Percentiles rank a stretch among this genome's conserved stretches.
These are phyloP conservation scores for Cardamine resedifolia DNA, from an alignment of 345 rosid species.

Conservation along the genomic window DNA sequence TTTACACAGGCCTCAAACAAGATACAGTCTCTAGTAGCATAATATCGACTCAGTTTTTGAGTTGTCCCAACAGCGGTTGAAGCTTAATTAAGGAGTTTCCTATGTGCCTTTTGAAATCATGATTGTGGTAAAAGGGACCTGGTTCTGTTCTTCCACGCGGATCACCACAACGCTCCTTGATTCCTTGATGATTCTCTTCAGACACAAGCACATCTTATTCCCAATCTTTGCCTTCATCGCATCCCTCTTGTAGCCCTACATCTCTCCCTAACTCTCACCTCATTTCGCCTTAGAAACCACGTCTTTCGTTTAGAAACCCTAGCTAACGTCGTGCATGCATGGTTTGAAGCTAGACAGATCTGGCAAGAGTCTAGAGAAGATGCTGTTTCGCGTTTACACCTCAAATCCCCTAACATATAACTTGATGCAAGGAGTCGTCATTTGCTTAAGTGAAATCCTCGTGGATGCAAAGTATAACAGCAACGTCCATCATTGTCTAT, in stretches of 20 bases:
- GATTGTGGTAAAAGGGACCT: slow-evolving; percentile 35
- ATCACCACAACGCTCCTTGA: slow-evolving; percentile 39
- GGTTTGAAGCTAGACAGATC: slow-evolving; percentile 62
- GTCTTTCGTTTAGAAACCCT: slow-evolving; percentile 59
- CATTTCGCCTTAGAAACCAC: slow-evolving; percentile 50
- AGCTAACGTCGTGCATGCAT: slow-evolving; percentile 47
- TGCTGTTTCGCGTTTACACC: slow-evolving; percentile 57
- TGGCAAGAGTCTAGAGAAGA: slow-evolving; percentile 63
- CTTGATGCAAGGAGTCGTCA: too few relatives aligned
- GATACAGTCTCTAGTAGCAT: slow-evolving; percentile 19
- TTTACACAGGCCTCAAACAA: slow-evolving; percentile 12
- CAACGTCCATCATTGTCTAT: slow-evolving; percentile 57
- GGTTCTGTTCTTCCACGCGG: slow-evolving; percentile 23
- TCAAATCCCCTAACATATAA: slow-evolving; percentile 44
- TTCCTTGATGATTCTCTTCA: slow-evolving; percentile 46
- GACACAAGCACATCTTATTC: slow-evolving; percentile 48
- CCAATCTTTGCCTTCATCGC: slow-evolving; percentile 47
- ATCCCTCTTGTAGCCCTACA: slow-evolving; percentile 60
- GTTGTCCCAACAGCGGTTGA: background rate
- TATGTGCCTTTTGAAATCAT: slow-evolving; percentile 24
- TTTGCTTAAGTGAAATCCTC: slow-evolving; percentile 32
- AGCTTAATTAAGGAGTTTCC: slow-evolving; percentile 12
- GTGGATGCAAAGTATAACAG: slow-evolving; percentile 47
- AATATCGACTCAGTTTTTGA: slow-evolving; percentile 8
- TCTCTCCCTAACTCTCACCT: slow-evolving; percentile 53